phyloP scores from a whole-genome alignment of 306 rosid species.

The Cicer chorassanicum region DNA sequence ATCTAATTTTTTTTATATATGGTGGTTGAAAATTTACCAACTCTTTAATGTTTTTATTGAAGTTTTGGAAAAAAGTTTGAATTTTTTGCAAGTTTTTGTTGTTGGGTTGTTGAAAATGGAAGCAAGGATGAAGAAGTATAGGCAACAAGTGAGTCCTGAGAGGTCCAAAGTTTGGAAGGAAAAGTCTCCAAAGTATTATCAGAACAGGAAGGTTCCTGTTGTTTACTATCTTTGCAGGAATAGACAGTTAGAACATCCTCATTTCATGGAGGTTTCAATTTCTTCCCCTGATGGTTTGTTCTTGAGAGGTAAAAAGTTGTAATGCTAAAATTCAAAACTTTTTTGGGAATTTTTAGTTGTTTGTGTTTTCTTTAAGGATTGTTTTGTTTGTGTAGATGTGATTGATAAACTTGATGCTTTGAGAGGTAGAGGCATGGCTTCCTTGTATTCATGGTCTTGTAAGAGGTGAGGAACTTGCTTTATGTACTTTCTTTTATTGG shows the following conservation, averaged over 20 bases:
- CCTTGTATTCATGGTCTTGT: constrained; percentile 88
- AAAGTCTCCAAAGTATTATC: constrained; percentile 80
- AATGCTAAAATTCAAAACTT: background rate
- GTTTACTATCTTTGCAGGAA: constrained; percentile 86
- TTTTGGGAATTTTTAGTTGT: background rate
- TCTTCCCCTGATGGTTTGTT: constrained; percentile 72
- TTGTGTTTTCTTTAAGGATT: constrained; percentile 5
- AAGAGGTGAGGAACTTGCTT: constrained; percentile 66
- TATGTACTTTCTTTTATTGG: background rate
- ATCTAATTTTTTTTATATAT: background rate
- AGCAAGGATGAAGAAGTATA: constrained; percentile 68
- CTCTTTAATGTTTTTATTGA: background rate
- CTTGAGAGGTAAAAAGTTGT: constrained; percentile 66
- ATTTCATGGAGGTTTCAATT: constrained; percentile 89
- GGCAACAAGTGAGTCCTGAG: constrained; percentile 85
- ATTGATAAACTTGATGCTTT: constrained; percentile 70
- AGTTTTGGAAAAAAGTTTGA: background rate
- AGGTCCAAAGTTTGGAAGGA: constrained; percentile 94
- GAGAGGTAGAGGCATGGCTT: constrained; percentile 95
- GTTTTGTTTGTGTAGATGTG: constrained; percentile 65
- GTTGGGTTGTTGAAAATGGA: constrained; percentile 56
- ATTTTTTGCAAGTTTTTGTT: constrained; percentile 1
- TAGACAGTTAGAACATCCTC: constrained; percentile 93
- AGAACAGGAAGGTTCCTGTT: constrained; percentile 79
- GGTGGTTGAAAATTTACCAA: background rate